A percentile compares a stretch with the other conserved stretches of the same genome.
phyloP scores from a whole-genome alignment of 768 basidiomycete species.

The Lentinula sp. region DNA sequence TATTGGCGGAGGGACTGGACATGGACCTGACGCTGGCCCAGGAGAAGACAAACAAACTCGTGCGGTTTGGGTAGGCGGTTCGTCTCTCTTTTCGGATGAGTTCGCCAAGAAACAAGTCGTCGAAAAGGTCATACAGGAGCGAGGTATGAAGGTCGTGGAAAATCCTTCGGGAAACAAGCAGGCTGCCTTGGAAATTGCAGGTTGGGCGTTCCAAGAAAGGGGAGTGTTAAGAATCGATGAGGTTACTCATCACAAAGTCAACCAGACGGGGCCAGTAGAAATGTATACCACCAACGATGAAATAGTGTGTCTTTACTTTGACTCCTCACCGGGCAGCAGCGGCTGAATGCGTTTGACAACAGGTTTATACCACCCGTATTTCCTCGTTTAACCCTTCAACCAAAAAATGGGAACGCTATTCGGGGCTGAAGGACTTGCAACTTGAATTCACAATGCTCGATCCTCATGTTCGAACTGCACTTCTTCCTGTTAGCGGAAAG shows the following conservation, averaged over 20 bases:
- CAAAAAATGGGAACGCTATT: slow-evolving; percentile 65
- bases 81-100: slow-evolving; percentile 74
- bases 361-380: slow-evolving; percentile 74
- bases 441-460: slow-evolving; percentile 99
- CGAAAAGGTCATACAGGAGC: slow-evolving; percentile 17
- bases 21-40: neutral
- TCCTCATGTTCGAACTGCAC: slow-evolving; percentile 83
- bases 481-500: slow-evolving; percentile 48
- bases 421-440: slow-evolving; percentile 73
- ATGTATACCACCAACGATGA: slow-evolving; percentile 85
- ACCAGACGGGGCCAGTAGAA: slow-evolving; percentile 55
- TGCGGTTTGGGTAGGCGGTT: slow-evolving; percentile 75
- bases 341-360: neutral
- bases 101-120: slow-evolving; percentile 45
- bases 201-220: slow-evolving; percentile 90
- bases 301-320: slow-evolving; percentile 43
- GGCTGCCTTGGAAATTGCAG: slow-evolving; percentile 67
- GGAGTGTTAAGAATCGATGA: slow-evolving; percentile 74
- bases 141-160: slow-evolving; percentile 38
- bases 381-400: slow-evolving; percentile 57
- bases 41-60: slow-evolving; percentile 35
- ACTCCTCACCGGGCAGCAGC: neutral
- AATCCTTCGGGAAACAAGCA: slow-evolving; percentile 63
- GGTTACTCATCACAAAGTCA: slow-evolving; percentile 66
- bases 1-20: slow-evolving; percentile 32